Evolutionary conservation across 73 alveolate genomes (phyloP).

Genomic region (Symbiodinium pilosum): DNA sequence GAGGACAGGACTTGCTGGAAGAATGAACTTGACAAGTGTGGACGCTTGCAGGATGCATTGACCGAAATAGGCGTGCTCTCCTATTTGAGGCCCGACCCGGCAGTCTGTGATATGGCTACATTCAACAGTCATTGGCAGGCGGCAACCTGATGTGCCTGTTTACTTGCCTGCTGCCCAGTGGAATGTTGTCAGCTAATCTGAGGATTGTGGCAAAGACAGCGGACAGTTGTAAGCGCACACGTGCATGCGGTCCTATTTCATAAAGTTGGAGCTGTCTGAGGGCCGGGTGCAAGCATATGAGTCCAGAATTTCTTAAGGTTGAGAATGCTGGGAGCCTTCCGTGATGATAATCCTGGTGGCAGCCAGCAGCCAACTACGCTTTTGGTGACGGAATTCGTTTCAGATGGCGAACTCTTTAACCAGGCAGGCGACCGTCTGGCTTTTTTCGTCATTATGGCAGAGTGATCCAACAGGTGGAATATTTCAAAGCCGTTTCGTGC

Average conservation of each 20-base stretch:
- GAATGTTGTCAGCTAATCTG: not conserved
- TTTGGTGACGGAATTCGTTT: conserved; percentile 50
- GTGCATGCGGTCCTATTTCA: too few species aligned
- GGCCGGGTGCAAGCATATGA: too few species aligned
- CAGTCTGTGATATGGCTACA: not conserved
- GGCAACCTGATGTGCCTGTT: conserved; percentile 1
- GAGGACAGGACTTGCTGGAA: not conserved
- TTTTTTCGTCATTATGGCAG: too few species aligned
- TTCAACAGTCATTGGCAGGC: conserved; percentile 6
- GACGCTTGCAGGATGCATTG: conserved; percentile 39
- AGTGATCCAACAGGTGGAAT: too few species aligned
- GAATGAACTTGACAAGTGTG: not conserved
- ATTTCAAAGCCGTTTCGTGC: too few species aligned
- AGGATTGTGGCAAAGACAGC: too few species aligned
- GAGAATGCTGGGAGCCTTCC: conserved; percentile 50
- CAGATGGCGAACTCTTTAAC: conserved; percentile 59
- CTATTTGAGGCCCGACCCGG: conserved; percentile 26
- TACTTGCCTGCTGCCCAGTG: not conserved
- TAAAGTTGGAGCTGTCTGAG: too few species aligned
- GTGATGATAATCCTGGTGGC: conserved; percentile 5
- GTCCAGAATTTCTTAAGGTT: not conserved
- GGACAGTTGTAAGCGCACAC: not conserved
- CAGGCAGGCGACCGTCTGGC: too few species aligned
- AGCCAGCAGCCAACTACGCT: not conserved
- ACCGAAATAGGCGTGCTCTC: conserved; percentile 90